Percentiles rank a stretch among this genome's conserved stretches.
These are phyloP conservation scores for Chamaecrista fasciculata DNA, from an alignment of 306 rosid species.

Conservation along the genomic window DNA sequence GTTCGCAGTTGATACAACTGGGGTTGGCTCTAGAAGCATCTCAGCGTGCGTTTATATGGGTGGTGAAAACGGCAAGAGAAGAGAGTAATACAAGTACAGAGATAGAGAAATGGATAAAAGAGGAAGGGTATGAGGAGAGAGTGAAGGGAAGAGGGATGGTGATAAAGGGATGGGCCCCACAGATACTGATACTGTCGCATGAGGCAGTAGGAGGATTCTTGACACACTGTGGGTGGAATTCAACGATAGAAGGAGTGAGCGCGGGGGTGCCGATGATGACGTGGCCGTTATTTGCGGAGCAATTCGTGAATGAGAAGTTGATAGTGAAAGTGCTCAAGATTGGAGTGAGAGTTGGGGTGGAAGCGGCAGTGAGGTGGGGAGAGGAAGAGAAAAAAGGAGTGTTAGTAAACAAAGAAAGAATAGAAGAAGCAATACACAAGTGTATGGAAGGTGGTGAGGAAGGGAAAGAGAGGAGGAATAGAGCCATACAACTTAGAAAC, in stretches of 20 bases:
- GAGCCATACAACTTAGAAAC: conserved; percentile 25
- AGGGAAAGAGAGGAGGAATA: conserved; percentile 41
- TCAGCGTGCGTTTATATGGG: conserved; percentile 71
- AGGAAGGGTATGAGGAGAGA: conserved; percentile 48
- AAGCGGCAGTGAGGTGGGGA: conserved; percentile 27
- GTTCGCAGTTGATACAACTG: conserved; percentile 60
- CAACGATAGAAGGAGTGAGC: conserved; percentile 51
- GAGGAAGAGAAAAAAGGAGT: conserved; percentile 44
- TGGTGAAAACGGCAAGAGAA: conserved; percentile 44
- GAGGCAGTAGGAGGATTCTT: conserved; percentile 53
- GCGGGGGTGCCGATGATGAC: conserved; percentile 61
- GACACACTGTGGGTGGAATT: conserved; percentile 81
- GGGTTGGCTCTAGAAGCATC: conserved; percentile 71
- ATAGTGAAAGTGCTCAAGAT: conserved; percentile 37
- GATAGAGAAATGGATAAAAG: conserved; percentile 51
- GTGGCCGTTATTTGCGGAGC: conserved; percentile 65
- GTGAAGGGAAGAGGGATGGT: conserved; percentile 44
- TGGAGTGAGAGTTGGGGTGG: conserved; percentile 42
- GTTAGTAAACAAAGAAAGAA: conserved; percentile 32
- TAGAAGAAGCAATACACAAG: conserved; percentile 42
- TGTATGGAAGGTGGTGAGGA: conserved; percentile 42
- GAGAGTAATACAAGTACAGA: conserved; percentile 4
- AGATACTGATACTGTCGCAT: conserved; percentile 54
- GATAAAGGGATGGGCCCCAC: conserved; percentile 80
- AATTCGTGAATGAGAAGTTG: conserved; percentile 49